Percentiles rank a stretch among this genome's conserved stretches.
These are phyloP conservation scores for Dinochytrium kinnereticum DNA, from an alignment of 371 early-diverging fungal species.

Conservation along the genomic window DNA sequence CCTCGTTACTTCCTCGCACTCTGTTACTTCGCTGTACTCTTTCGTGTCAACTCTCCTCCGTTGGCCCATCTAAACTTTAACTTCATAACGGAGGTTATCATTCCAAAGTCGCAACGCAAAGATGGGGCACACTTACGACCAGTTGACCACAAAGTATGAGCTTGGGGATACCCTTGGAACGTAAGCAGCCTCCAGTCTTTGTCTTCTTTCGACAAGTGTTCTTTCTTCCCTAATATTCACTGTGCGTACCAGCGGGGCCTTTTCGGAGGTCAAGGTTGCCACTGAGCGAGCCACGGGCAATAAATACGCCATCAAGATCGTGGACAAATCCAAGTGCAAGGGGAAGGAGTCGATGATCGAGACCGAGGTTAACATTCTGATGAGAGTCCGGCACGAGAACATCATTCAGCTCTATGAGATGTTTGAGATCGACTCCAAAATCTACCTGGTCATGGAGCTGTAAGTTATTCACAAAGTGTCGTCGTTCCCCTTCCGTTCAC, in stretches of 20 bases:
- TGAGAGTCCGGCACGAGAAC: slow-evolving; percentile 79
- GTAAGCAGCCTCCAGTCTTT: slow-evolving; percentile 40
- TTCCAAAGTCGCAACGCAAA: too few relatives aligned
- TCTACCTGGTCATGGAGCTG: slow-evolving; percentile 84
- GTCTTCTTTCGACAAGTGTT: not conserved
- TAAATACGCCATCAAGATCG: slow-evolving; percentile 80
- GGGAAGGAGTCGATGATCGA: slow-evolving; percentile 83
- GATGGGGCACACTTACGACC: slow-evolving; percentile 25
- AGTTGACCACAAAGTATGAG: slow-evolving; percentile 50
- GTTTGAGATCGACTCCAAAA: slow-evolving; percentile 77
- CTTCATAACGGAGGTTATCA: too few relatives aligned
- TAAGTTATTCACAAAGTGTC: too few relatives aligned
- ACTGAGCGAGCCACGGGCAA: slow-evolving; percentile 60
- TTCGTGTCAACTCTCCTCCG: too few relatives aligned
- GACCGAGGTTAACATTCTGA: slow-evolving; percentile 79
- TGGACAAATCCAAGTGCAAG: slow-evolving; percentile 68
- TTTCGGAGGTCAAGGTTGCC: slow-evolving; percentile 77
- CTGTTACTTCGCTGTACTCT: too few relatives aligned
- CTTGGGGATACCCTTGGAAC: slow-evolving; percentile 56
- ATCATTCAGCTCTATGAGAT: slow-evolving; percentile 80
- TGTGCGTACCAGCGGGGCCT: slow-evolving; percentile 69
- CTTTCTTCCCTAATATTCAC: too few relatives aligned
- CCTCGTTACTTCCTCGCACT: too few relatives aligned
- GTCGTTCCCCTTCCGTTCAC: too few relatives aligned
- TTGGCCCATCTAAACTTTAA: too few relatives aligned